Conservation (phyloP, 768 basidiomycete species). For the Pleurotus pulmonarius region DNA sequence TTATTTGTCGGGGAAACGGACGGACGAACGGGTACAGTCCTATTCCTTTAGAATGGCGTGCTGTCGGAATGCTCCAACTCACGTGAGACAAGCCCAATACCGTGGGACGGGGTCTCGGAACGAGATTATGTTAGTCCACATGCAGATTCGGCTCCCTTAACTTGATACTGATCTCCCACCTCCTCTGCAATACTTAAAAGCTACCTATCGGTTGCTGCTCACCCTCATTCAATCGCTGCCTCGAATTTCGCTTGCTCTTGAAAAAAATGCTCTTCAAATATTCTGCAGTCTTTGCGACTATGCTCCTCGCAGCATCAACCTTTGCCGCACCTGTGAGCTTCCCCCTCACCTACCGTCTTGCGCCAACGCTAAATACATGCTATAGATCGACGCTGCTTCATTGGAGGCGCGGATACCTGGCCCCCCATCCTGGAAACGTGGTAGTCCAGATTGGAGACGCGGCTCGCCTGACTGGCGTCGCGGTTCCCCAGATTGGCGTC, state of each 20-base stretch:
- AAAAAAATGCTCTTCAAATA: neutral
- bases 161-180: constrained; percentile 4
- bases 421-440: constrained; percentile 16
- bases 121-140: constrained; percentile 5
- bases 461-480: constrained; percentile 13
- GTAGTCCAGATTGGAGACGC: constrained; percentile 14
- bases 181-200: constrained; percentile 3
- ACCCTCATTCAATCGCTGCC: constrained; percentile 2
- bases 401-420: constrained; percentile 16
- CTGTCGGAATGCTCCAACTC: neutral
- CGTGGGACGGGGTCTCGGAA: constrained; percentile 8
- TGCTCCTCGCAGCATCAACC: neutral
- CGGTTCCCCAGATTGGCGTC: constrained; percentile 11
- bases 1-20: constrained; percentile 7
- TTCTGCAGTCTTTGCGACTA: neutral
- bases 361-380: neutral
- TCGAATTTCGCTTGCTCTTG: neutral
- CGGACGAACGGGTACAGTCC: neutral
- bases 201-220: neutral
- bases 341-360: neutral
- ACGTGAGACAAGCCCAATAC: constrained; percentile 4
- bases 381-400: constrained; percentile 9
- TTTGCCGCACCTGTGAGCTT: constrained; percentile 3
- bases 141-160: neutral
- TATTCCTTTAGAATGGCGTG: no score